Conservation (phyloP, 306 rosid genomes). For the Boehmeria nivea region DNA sequence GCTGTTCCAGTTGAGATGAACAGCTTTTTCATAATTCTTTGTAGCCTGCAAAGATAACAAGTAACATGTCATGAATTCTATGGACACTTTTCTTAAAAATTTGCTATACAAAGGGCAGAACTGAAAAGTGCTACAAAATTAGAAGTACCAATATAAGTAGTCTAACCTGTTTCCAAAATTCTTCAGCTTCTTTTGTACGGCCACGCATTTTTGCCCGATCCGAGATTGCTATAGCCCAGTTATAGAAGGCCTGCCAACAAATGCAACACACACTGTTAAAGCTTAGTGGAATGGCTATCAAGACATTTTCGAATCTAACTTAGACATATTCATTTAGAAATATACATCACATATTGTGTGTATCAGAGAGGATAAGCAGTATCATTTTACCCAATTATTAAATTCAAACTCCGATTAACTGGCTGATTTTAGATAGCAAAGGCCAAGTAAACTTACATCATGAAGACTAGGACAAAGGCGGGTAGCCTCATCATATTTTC, state of each 20-base stretch:
- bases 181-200: conserved; percentile 99
- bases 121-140: conserved; percentile 6
- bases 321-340: too few relatives aligned
- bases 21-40: conserved; percentile 83
- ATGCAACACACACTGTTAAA: conserved; percentile 1
- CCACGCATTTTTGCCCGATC: conserved; percentile 99
- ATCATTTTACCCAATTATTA: conserved; percentile 1
- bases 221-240: conserved; percentile 99
- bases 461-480: conserved; percentile 88
- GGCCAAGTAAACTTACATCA: conserved; percentile 62
- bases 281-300: background rate
- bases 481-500: conserved; percentile 95
- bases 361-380: too few relatives aligned
- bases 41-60: conserved; percentile 67
- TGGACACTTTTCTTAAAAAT: too few relatives aligned
- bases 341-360: too few relatives aligned
- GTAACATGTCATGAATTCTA: too few relatives aligned
- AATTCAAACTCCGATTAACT: background rate
- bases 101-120: too few relatives aligned
- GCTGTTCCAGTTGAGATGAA: conserved; percentile 96
- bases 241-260: conserved; percentile 77
- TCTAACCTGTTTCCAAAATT: conserved; percentile 93
- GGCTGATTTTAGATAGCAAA: conserved; percentile 9
- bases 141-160: conserved; percentile 16
- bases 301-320: background rate